Evolutionary conservation across 306 rosid species (phyloP).

Genomic region (Quercus mongolica): DNA sequence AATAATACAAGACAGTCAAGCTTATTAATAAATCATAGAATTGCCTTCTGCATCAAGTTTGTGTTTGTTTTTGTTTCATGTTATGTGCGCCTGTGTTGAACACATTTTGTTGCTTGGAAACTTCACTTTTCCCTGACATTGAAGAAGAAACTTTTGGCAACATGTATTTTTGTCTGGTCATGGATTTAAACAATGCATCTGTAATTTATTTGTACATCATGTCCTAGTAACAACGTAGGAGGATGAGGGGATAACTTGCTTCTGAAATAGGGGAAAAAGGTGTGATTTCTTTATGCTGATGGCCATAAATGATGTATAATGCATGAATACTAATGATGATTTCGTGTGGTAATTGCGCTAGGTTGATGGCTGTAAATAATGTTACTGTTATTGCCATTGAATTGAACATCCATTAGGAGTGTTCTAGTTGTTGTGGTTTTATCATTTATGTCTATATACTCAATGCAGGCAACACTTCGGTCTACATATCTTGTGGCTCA

Average conservation of each 20-base stretch:
- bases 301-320: not conserved
- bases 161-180: no score
- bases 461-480: constrained; percentile 48
- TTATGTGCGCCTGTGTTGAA: no score
- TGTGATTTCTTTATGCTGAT: not conserved
- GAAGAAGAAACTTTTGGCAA: no score
- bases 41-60: no score
- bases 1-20: no score
- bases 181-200: no score
- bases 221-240: not conserved
- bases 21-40: no score
- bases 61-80: no score
- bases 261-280: not conserved
- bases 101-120: no score
- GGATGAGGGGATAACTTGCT: no score
- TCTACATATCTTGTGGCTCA: constrained; percentile 73
- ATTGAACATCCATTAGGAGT: not conserved
- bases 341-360: not conserved
- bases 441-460: constrained; percentile 8
- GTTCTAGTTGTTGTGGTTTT: constrained; percentile 1
- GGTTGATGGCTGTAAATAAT: not conserved
- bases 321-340: not conserved
- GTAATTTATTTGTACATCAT: not conserved
- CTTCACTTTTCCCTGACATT: no score
- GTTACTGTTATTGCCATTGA: not conserved